Base-by-base conservation (phyloP, 805 yeast genomes). In the Helenozyma baotianmanensis region DNA sequence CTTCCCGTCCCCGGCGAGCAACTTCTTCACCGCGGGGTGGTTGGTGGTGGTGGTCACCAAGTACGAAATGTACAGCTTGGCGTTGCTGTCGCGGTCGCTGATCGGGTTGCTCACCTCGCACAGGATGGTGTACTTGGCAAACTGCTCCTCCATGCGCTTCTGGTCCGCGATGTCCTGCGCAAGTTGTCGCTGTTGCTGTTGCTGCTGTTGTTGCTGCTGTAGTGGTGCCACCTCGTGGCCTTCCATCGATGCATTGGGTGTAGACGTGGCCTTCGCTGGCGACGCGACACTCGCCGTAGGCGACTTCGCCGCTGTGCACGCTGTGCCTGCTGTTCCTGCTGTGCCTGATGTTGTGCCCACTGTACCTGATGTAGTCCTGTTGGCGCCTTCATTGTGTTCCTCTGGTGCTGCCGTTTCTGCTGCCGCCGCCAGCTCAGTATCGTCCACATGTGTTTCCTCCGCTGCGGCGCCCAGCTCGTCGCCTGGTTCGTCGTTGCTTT, bases 11-110 rank as follows among this genome's bases (percentile, higher is more conserved):
- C 19, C 8, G 2, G 49, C 38, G 14, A 54, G 39, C 22, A 65
- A 50, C 36, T 55, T 53, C 29, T 56, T 42, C 35, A 83, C 74
- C 4, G 68, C 69, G 1, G 89, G 83, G 47, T 76, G 72, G 50
- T 80, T 70, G 1, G 89, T 71, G 30, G 64, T 59, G 1, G 92
- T 76, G 21, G 79, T 72, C 17, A 87, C 64, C 25, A 81, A 62
- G 51, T 82, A 87, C 4, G 92, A 74, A 9, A 84, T 81, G 54
- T 61, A 86, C n/a, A 86, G 80, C 44, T 82, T 82, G 39, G 82
- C 81, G 2, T 82, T 78, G 32, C 58, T 50, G 36, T 85, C 92
- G 33, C 74, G 65, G 51, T 83, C 90, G 47, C 80, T 76, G 35
- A 73, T 70, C 2, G 95, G 92, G 14, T 70, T 70, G 3, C 70